phyloP scores from a whole-genome alignment of 169 alveolate species.

The Theileria annulata region DNA sequence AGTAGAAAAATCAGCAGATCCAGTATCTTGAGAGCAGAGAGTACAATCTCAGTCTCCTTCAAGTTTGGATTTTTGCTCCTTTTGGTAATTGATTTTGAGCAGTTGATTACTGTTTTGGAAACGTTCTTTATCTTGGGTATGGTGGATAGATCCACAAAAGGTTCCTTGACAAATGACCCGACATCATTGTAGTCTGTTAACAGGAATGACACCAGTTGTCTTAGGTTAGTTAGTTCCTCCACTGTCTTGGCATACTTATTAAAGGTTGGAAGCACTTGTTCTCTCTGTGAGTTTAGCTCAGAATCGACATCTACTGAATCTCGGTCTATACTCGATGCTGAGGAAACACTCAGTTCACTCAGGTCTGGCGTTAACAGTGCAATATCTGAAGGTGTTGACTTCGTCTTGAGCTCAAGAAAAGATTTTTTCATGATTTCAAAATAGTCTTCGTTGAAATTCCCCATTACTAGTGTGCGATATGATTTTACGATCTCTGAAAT shows the following conservation, averaged over 20 bases:
- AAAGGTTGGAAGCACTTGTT: constrained; percentile 4
- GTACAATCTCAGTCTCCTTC: constrained; percentile 22
- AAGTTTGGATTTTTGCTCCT: neutral
- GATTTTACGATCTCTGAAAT: neutral
- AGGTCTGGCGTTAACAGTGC: neutral
- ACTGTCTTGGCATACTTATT: constrained; percentile 12
- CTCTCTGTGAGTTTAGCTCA: neutral
- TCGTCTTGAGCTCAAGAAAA: neutral
- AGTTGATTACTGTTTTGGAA: constrained; percentile 37
- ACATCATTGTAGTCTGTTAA: neutral
- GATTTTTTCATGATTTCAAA: neutral
- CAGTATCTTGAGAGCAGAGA: constrained; percentile 24
- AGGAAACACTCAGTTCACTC: neutral
- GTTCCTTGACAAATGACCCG: neutral
- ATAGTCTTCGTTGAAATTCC: neutral
- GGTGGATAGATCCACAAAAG: neutral
- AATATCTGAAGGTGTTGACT: neutral
- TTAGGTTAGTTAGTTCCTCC: constrained; percentile 2
- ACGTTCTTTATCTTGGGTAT: neutral
- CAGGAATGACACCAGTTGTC: neutral
- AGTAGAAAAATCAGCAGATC: constrained; percentile 39
- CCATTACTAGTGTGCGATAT: neutral
- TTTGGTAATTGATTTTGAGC: constrained; percentile 28
- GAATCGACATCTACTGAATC: neutral
- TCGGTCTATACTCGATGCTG: neutral